phyloP scores from a whole-genome alignment of 768 basidiomycete species.

The Pleurotus giganteus region DNA sequence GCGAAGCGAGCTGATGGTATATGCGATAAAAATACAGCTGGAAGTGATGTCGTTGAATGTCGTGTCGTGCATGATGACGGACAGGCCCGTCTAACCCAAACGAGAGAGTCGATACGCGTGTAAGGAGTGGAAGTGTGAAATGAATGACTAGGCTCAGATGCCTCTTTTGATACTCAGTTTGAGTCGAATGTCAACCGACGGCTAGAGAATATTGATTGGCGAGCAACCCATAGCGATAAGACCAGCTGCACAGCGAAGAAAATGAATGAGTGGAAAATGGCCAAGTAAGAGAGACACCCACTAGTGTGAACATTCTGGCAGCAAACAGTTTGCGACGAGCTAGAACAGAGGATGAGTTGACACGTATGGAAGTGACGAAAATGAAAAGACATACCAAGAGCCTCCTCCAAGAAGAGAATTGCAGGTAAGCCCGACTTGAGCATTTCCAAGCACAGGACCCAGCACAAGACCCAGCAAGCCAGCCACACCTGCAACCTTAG shows the following conservation, averaged over 20 bases:
- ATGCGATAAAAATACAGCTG: not conserved
- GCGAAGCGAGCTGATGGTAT: no score
- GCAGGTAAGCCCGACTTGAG: conserved; percentile 4
- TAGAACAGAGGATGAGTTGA: not conserved
- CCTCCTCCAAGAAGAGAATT: conserved; percentile 2
- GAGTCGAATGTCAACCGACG: not conserved
- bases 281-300: not conserved
- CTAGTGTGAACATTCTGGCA: conserved; percentile 6
- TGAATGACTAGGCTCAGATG: not conserved
- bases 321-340: conserved; percentile 6
- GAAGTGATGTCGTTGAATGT: not conserved
- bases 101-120: not conserved
- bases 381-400: not conserved
- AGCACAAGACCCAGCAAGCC: conserved; percentile 1
- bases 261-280: not conserved
- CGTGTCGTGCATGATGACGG: not conserved
- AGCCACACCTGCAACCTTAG: not conserved
- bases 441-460: not conserved
- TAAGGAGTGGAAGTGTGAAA: not conserved
- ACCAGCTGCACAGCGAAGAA: not conserved
- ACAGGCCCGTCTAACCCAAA: not conserved
- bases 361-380: not conserved
- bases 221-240: conserved; percentile 7
- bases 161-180: not conserved
- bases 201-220: conserved; percentile 1